Conservation (phyloP, 192 early-diverging fungal species). For the Obelidium mucronatum region DNA sequence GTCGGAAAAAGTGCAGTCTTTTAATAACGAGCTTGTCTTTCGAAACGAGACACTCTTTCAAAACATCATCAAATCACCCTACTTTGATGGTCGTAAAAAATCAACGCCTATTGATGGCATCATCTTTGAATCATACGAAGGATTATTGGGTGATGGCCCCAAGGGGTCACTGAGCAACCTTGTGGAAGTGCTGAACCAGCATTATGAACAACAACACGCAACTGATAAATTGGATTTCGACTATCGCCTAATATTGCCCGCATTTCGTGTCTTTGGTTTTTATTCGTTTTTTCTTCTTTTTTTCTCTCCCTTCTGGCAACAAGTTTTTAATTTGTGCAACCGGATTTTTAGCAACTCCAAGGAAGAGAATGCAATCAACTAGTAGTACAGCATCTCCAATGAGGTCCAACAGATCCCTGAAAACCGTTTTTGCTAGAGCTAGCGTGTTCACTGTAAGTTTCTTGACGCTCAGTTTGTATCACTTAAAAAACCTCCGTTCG, state of each 20-base stretch:
- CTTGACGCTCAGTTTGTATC: neutral
- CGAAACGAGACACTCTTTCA: neutral
- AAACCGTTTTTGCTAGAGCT: neutral
- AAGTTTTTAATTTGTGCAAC: neutral
- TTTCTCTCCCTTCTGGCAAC: too few relatives aligned
- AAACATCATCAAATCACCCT: neutral
- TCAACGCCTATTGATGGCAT: neutral
- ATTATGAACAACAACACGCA: neutral
- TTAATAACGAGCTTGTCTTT: neutral
- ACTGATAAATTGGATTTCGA: constrained; percentile 5
- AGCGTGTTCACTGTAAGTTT: neutral
- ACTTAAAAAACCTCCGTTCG: neutral
- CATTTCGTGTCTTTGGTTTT: constrained; percentile 9
- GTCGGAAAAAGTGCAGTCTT: neutral
- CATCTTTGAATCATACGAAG: neutral
- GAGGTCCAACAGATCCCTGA: neutral
- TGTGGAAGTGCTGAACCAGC: neutral
- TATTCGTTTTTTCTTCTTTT: too few relatives aligned
- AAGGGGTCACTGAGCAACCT: neutral
- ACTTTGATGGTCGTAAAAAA: neutral
- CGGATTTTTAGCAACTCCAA: neutral
- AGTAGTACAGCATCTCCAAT: neutral
- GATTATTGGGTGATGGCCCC: neutral
- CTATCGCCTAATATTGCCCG: constrained; percentile 12
- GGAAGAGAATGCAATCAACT: neutral